Base-by-base conservation (phyloP, 345 rosid genomes). In the Iberis pinnata region DNA sequence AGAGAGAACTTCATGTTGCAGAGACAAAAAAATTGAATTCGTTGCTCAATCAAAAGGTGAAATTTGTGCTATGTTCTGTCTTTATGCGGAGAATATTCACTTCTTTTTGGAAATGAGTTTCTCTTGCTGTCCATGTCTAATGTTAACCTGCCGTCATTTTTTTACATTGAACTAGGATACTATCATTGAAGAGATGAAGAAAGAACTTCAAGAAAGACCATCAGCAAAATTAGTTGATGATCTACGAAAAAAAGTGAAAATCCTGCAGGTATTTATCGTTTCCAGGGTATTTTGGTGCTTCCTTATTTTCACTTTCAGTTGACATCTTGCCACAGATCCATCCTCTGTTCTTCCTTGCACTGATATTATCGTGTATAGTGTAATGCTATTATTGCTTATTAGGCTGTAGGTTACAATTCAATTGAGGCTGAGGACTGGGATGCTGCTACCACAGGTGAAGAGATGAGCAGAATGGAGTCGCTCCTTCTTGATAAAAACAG, bases 371-470 rank as follows among this genome's bases (percentile, higher is more conserved):
- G 38, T 53, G 14, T 49, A 18, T 57, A 20, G 26, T 51, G 42
- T 67, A 36, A 63, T 44, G 36, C 8, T 20, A 18, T 18, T 49
- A 8, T 49, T 68, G 42, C 35, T 10, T 55, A 62, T 64, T 69
- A 92, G 98, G 95, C 93, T 41, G 96, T 88, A 40, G 97, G 93
- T 49, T 92, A 92, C 75, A 92, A 88, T 77, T 88, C 95, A 38
- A 85, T 85, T 61, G 98, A 92, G 73, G 98, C 95, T 62, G 98
- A 92, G 75, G 95, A 92, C 69, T 92, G 97, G 98, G 98, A 92
- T 67, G 88, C 64, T 35, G 98, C 98, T 56, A 83, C 98, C 43
- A 68, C 73, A 31, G 88, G 88, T 55, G 90, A 88, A 67, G 98
- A 88, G 78, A 92, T 88, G 95, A 88, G 95, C 84, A 85, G 80